Evolutionary conservation across 2,329 filamentous ascomycete genomes (phyloP), one percentile per base, ranked within the genome.

Genomic region (Hypoxylon sp.): DNA sequence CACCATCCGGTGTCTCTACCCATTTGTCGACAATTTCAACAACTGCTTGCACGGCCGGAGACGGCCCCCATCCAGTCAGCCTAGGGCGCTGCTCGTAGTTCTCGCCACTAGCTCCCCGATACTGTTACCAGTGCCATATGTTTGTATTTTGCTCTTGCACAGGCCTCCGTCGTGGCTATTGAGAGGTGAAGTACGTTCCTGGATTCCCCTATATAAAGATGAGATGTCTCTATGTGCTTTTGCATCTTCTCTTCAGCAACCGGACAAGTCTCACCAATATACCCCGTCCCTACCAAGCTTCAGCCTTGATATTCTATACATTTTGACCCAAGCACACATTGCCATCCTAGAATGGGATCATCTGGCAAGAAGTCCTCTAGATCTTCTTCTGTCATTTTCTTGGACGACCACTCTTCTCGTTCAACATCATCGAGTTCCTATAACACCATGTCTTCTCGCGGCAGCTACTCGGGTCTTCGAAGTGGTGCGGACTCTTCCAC

Each of bases 1-100:
- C 64, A 69, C 45, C 20, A 16, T 40, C 20, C 36, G 36, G 36
- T 36, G 9, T 53, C 24, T 57, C 18, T 66, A 63, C 55, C 61
- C 57, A 36, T 64, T 24, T 55, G 20, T 56, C 18, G 36, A 62
- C 53, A 58, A 22, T 57, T 16, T 50, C 53, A 32, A 24, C 38
- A 20, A 18, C 14, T 59, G n/a, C 42, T 18, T 59, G 28, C 20
- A 14, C 26, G 12, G 44, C 66, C 16, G 12, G 33, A 42, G 36
- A 45, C 50, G 45, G 54, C 62, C 66, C 63, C 63, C 51, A 54
- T 57, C n/a, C 42, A 62, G 57, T 69, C 57, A 53, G 66, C 64
- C 60, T 67, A 45, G 48, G 64, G 63, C 65, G 54, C 44, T 64
- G 63, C 56, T 65, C 45, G 28, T 55, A 28, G 33, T 36, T 32